Conservation (phyloP, 1,284 basidiomycete genomes). For the Caloboletus firmus region DNA sequence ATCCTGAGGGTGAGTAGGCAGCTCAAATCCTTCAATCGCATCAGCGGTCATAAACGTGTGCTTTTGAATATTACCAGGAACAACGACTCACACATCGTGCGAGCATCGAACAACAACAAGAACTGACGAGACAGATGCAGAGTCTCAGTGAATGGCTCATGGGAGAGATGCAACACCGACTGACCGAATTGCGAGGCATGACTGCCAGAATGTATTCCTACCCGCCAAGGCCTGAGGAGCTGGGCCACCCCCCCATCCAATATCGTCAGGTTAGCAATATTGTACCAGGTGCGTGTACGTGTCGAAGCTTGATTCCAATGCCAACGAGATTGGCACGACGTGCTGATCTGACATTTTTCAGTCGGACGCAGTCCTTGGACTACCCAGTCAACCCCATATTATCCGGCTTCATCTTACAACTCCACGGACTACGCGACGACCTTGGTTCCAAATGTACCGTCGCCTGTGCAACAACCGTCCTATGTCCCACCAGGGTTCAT, state of each 20-base stretch:
- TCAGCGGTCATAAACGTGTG: background rate
- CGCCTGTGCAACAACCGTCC: background rate
- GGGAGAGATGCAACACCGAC: constrained; percentile 7
- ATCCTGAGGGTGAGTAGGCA: constrained; percentile 5
- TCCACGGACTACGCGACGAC: background rate
- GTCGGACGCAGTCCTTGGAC: background rate
- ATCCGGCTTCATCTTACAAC: background rate
- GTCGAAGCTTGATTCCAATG: background rate
- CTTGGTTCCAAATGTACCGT: background rate
- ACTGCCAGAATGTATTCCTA: background rate
- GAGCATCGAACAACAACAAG: constrained; percentile 8
- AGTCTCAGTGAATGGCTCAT: background rate
- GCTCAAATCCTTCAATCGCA: background rate
- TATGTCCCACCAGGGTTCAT: background rate
- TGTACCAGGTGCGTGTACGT: background rate
- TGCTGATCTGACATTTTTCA: background rate
- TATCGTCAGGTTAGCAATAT: background rate
- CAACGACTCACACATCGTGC: constrained; percentile 3
- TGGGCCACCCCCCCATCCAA: background rate
- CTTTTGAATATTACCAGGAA: constrained; percentile 4
- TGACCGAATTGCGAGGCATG: background rate
- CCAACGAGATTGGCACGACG: background rate
- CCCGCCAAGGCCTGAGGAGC: background rate
- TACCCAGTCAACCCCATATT: background rate
- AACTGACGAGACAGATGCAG: constrained; percentile 6